A percentile compares a stretch with the other conserved stretches of the same genome.
These are phyloP conservation scores for Starmera amethionina DNA, from an alignment of 805 yeast genomes.

Conservation along the genomic window DNA sequence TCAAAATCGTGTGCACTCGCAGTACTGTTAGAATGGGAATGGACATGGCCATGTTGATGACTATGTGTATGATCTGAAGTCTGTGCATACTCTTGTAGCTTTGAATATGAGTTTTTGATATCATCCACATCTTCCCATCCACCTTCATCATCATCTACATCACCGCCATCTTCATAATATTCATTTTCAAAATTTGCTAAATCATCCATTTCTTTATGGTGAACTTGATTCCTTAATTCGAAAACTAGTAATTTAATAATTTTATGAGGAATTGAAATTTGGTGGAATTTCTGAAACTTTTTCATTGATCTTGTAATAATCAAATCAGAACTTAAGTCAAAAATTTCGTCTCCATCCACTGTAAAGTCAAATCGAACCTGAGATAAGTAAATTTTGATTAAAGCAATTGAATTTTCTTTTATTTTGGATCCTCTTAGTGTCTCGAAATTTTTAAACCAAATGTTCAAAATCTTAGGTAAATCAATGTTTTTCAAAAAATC, in stretches of 20 bases:
- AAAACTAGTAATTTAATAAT: constrained; percentile 60
- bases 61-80: constrained; percentile 23
- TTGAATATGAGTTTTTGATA: constrained; percentile 53
- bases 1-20: constrained; percentile 12
- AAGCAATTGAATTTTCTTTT: constrained; percentile 53
- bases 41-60: constrained; percentile 8
- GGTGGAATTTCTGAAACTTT: constrained; percentile 45
- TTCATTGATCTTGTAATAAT: constrained; percentile 86
- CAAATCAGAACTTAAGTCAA: constrained; percentile 43
- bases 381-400: constrained; percentile 55
- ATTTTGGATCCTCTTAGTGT: constrained; percentile 74
- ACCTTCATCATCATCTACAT: constrained; percentile 9
- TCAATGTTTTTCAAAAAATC: constrained; percentile 39
- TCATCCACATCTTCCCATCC: constrained; percentile 78
- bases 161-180: constrained; percentile 9
- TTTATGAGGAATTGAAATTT: constrained; percentile 59
- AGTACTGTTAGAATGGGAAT: too few relatives aligned
- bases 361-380: constrained; percentile 43
- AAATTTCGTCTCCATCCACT: constrained; percentile 74
- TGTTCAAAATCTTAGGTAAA: constrained; percentile 49
- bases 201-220: constrained; percentile 34
- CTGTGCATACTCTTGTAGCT: constrained; percentile 46
- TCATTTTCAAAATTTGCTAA: constrained; percentile 15
- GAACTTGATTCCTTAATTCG: constrained; percentile 60
- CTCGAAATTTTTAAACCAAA: constrained; percentile 81